These are phyloP conservation scores for Wickerhamomyces queroliae DNA, from an alignment of 805 yeast species.

Conservation along the genomic window DNA sequence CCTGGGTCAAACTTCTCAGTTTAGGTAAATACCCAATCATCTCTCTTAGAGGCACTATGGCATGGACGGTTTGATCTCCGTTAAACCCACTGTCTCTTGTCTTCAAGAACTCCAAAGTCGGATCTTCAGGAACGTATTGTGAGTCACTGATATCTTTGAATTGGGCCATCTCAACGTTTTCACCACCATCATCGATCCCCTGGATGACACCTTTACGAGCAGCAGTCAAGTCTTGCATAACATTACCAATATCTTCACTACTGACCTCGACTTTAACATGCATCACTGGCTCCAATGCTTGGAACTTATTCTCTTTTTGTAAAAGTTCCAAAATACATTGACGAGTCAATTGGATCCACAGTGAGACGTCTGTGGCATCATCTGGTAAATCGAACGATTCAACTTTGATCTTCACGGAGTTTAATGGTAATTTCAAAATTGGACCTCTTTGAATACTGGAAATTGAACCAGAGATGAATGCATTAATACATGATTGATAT, in stretches of 20 bases:
- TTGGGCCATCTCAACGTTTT: constrained; percentile 34
- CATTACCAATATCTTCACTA: constrained; percentile 73
- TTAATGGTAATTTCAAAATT: constrained; percentile 41
- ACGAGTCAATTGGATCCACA: constrained; percentile 41
- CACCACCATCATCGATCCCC: constrained; percentile 61
- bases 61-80: constrained; percentile 49
- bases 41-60: constrained; percentile 78
- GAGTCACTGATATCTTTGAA: constrained; percentile 51
- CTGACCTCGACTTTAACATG: constrained; percentile 57
- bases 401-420: constrained; percentile 52
- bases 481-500: constrained; percentile 40
- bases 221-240: constrained; percentile 78
- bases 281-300: constrained; percentile 87
- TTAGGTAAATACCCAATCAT: constrained; percentile 86
- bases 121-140: constrained; percentile 73
- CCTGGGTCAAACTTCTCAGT: constrained; percentile 81
- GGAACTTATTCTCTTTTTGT: constrained; percentile 26
- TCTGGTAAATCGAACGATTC: constrained; percentile 44
- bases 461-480: constrained; percentile 50
- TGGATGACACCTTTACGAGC: constrained; percentile 70
- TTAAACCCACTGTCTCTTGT: constrained; percentile 17
- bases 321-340: constrained; percentile 37
- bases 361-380: constrained; percentile 34
- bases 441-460: constrained; percentile 70
- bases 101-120: constrained; percentile 37